Percentiles rank a stretch among this genome's conserved stretches.
Evolutionary conservation across 164 flowering plant genomes (phyloP).

Genomic region (Nelumbo lutea): DNA sequence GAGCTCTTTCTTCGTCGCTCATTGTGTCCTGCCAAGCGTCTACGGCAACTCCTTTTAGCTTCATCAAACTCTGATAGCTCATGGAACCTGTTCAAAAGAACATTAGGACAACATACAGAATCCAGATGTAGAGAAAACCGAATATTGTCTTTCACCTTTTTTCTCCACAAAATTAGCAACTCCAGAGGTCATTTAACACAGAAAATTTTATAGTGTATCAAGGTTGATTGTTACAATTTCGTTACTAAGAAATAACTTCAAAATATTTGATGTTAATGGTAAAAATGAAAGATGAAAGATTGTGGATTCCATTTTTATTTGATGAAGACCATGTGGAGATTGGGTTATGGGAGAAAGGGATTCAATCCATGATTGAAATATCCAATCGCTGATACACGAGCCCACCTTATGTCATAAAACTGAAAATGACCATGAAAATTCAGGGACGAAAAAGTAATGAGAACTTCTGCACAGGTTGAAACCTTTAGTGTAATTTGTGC

Average conservation of each 20-base stretch:
- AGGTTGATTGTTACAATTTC: neutral
- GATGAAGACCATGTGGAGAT: neutral
- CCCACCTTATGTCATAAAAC: neutral
- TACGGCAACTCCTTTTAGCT: constrained; percentile 78
- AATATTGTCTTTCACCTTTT: neutral
- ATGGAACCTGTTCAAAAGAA: constrained; percentile 56
- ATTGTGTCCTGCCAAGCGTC: constrained; percentile 86
- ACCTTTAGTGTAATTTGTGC: neutral
- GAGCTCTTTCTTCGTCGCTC: constrained; percentile 73
- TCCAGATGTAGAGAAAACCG: neutral
- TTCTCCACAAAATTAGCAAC: neutral
- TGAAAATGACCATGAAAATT: neutral
- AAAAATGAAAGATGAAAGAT: neutral
- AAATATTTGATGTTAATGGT: neutral
- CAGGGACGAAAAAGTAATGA: neutral
- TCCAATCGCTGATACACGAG: neutral
- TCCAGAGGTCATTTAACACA: neutral
- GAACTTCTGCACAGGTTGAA: neutral
- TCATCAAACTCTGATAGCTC: constrained; percentile 82
- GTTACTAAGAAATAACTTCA: neutral
- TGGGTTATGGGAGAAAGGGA: neutral
- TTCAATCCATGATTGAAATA: neutral
- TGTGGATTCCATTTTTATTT: neutral
- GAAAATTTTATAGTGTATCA: neutral
- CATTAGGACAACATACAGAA: neutral